Conservation (phyloP, 2,329 filamentous ascomycete species). For the Botrytis elliptica region DNA sequence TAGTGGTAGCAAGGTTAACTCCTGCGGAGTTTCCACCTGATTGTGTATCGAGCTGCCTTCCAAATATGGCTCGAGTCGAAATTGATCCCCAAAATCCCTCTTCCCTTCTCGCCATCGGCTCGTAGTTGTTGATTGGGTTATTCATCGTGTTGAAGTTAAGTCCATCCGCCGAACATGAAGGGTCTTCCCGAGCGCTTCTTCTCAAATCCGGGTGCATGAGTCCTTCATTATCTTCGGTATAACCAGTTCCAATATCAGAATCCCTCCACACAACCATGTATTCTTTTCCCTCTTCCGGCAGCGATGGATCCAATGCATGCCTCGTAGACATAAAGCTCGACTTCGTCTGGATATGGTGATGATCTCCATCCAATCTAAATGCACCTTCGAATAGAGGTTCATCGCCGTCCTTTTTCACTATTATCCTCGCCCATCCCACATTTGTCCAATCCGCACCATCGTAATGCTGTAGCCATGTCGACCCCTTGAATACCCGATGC, state of each 20-base stretch:
- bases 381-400: constrained; percentile 85
- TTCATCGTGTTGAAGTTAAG: constrained; percentile 76
- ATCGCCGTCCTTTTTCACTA: constrained; percentile 72
- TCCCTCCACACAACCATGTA: constrained; percentile 91
- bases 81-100: constrained; percentile 58
- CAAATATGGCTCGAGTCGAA: constrained; percentile 66
- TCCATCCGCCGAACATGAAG: constrained; percentile 70
- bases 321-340: constrained; percentile 72
- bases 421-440: constrained; percentile 84
- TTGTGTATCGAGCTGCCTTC: constrained; percentile 68
- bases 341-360: constrained; percentile 81
- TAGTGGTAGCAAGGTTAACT: constrained; percentile 73
- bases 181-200: constrained; percentile 37
- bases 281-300: constrained; percentile 56
- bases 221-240: constrained; percentile 44
- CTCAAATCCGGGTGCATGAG: constrained; percentile 48
- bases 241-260: constrained; percentile 65
- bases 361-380: constrained; percentile 76
- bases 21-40: constrained; percentile 74
- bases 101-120: constrained; percentile 46
- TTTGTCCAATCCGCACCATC: constrained; percentile 68
- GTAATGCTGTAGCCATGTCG: constrained; percentile 65
- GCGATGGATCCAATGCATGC: constrained; percentile 66
- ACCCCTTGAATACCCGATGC: constrained; percentile 83
- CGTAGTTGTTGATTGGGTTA: constrained; percentile 60